Base-by-base conservation (phyloP, 1,139 yeast genomes). In the Saccharomyces pastorianus region DNA sequence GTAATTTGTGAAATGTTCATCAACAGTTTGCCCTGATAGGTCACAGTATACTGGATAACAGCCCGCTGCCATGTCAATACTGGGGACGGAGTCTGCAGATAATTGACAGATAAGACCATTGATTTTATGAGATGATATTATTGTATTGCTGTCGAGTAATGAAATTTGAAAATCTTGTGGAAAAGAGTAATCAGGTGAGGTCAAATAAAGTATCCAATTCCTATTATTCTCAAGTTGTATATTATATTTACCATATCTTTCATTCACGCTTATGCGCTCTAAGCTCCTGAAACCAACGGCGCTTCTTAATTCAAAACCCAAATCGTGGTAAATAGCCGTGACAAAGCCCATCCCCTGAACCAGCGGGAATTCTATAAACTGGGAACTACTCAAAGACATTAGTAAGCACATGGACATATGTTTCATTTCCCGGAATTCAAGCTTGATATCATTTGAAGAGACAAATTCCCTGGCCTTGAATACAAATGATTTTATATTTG, bases 281-380 rank as follows among this genome's bases (percentile, higher is more conserved):
- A 81, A 71, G n/a, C 73, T 67, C 64, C 79, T 79, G 61, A 85
- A 74, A 0, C 93, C 95, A 42, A 84, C 86, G 49, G 81, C 63
- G 29, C 88, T 82, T 2, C 77, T 76, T 47, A 85, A 66, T 27
- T 76, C 72, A 0, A 90, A 85, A 6, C 74, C 74, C 42, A 84
- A 70, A 56, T 76, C 76, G 42, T 75, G 71, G 59, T 85, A 85
- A 2, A 83, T 73, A 1, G 86, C 84, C 4, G 88, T 81, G 13
- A 83, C 71, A 56, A 84, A 81, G 0, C 91, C 91, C 86, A 84
- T 84, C 14, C 95, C 95, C 64, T 79, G 83, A 7, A 83, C 76
- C 56, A 76, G 59, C 11, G 83, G 79, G 7, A 66, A 61, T 17
- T 57, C 53, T 44, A 72, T 57, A 51, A 58, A 65, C 28, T 71